Evolutionary conservation across 2,329 filamentous ascomycete species (phyloP), one percentile per base, ranked within the genome.

Genomic region (Bipolaris oryzae): DNA sequence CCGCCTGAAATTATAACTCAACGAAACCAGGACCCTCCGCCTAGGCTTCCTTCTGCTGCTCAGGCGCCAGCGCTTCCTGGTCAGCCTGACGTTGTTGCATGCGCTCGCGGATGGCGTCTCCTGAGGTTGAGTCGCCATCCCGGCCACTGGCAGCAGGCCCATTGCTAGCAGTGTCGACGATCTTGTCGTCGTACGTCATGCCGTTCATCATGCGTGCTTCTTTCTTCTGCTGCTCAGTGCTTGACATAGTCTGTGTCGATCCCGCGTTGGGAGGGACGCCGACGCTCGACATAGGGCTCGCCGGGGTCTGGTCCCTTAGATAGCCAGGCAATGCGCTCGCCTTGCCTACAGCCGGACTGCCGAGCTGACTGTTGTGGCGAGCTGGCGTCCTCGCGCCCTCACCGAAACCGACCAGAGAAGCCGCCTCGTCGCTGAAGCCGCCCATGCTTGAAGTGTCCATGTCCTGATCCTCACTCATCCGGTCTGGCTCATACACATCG

Each of bases 401-500:
- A 47, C 94, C 94, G 67, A 97, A 97, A 0, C 90, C 94, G 9
- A 97, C 94, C 5, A 97, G 82, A 61, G 89, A 94, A 2, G 89
- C 91, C 50, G 87, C 88, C 69, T 96, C 92, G 67, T 96, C 92
- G 67, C 90, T 94, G 83, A 95, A 89, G 57, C 89, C 90, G 63
- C 91, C 90, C 48, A 88, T 85, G 60, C 86, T 87, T 25, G 87
- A 87, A 13, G 77, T 79, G 53, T 82, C 80, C 60, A 84, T 86
- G 50, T 85, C 81, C 61, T 85, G 85, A 50, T 76, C 87, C 67
- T 87, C 89, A 77, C 88, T 91, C 77, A 89, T 83, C 75, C 89
- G 85, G 71, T 91, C 89, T 61, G 88, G 87, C 67, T 84, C 81
- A 55, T 75, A 75, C 23, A 74, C 84, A 67, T 87, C 86, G 70